Conservation (phyloP, 805 yeast genomes). For the Candida schatavii region DNA sequence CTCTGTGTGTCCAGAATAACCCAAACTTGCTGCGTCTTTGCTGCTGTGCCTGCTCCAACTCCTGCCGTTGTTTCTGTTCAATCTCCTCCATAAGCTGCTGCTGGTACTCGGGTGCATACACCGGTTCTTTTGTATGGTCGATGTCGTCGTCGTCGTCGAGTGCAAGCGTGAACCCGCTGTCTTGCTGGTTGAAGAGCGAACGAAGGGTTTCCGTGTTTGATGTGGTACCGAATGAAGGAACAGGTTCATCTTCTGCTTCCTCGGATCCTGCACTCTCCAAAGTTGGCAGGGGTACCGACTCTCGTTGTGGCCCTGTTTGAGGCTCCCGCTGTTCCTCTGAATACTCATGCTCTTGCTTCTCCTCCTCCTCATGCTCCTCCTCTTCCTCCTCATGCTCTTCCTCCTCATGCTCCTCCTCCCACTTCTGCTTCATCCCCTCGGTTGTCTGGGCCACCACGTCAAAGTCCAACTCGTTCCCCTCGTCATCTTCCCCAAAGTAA, state of each 20-base stretch:
- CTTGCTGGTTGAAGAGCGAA: constrained; percentile 50
- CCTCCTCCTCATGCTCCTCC: constrained; percentile 2
- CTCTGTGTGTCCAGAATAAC: constrained; percentile 76
- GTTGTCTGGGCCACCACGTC: constrained; percentile 26
- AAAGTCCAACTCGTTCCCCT: constrained; percentile 38
- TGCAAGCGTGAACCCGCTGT: constrained; percentile 17
- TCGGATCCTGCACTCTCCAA: constrained; percentile 4
- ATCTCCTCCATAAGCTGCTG: constrained; percentile 28
- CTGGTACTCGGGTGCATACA: constrained; percentile 12
- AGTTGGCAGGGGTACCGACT: background rate
- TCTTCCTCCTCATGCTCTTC: constrained; percentile 8
- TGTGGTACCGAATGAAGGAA: constrained; percentile 52
- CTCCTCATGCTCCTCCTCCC: constrained; percentile 22
- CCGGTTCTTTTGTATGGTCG: constrained; percentile 2
- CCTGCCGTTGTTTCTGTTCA: constrained; percentile 29
- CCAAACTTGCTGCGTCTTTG: constrained; percentile 35
- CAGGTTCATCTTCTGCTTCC: constrained; percentile 41
- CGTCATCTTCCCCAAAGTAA: constrained; percentile 38
- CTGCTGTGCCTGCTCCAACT: constrained; percentile 6
- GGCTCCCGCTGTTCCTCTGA: constrained; percentile 2
- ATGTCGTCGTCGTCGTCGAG: constrained; percentile 20
- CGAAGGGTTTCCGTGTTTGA: constrained; percentile 60
- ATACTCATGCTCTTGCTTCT: constrained; percentile 10
- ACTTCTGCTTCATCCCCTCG: constrained; percentile 25
- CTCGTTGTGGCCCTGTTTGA: background rate